These are phyloP conservation scores for Cudoniella acicularis DNA, from an alignment of 495 filamentous ascomycete genomes.

Conservation along the genomic window DNA sequence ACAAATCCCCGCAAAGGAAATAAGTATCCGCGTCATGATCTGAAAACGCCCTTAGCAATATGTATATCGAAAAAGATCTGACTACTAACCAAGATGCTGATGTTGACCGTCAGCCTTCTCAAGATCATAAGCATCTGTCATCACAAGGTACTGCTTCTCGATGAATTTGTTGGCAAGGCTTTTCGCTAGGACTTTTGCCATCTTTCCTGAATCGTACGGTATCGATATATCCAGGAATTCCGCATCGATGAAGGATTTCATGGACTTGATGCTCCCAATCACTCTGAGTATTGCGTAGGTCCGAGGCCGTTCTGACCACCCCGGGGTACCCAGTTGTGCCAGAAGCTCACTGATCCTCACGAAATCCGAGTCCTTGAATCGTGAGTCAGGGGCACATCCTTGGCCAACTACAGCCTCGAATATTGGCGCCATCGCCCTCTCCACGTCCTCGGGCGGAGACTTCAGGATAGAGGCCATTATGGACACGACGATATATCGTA, in stretches of 20 bases:
- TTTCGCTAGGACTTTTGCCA: background rate
- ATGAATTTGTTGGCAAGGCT: background rate
- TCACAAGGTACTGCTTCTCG: background rate
- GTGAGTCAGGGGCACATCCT: too few species aligned
- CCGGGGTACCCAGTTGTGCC: background rate
- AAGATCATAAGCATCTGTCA: background rate
- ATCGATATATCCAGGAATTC: background rate
- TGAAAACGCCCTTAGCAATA: too few species aligned
- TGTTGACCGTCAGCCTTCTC: background rate
- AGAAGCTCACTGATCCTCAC: background rate
- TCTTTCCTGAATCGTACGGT: background rate
- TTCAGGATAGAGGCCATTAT: too few species aligned
- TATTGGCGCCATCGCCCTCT: too few species aligned
- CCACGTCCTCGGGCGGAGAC: too few species aligned
- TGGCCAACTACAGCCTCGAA: too few species aligned
- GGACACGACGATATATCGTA: too few species aligned
- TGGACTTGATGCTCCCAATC: background rate
- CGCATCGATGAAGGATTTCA: background rate
- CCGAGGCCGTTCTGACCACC: background rate
- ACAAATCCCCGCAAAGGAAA: background rate
- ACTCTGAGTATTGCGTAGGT: background rate
- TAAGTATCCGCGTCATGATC: background rate
- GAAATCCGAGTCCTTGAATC: background rate
- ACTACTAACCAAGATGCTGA: too few species aligned
- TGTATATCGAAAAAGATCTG: too few species aligned